Evolutionary conservation across 163 green algal species (phyloP).

Genomic region (Smithsoniella earleae): DNA sequence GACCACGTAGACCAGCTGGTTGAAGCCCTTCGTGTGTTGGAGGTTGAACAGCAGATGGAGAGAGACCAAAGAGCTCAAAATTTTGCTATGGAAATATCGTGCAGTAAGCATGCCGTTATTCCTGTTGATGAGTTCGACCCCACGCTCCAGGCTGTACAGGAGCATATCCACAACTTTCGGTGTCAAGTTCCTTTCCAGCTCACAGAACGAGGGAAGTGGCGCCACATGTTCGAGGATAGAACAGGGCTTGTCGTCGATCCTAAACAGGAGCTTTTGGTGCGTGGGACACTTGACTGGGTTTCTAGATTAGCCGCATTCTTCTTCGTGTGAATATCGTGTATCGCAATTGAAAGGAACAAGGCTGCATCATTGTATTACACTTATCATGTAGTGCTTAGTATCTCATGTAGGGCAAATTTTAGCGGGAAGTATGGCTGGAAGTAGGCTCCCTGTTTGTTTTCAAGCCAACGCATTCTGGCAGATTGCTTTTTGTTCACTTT

Average conservation of each 20-base stretch:
- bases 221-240: background rate
- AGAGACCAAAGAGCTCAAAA: background rate
- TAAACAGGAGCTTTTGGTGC: background rate
- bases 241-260: background rate
- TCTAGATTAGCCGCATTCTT: too few relatives aligned
- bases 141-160: background rate
- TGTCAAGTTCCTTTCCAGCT: background rate
- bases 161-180: conserved; percentile 23
- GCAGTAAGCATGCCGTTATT: background rate
- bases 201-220: background rate
- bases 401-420: too few relatives aligned
- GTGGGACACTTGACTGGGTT: too few relatives aligned
- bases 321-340: too few relatives aligned
- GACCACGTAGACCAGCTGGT: background rate
- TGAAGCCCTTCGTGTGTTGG: background rate
- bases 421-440: too few relatives aligned
- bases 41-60: background rate
- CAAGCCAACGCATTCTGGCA: too few relatives aligned
- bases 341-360: too few relatives aligned
- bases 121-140: background rate
- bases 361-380: too few relatives aligned
- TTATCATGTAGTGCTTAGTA: too few relatives aligned
- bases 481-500: too few relatives aligned
- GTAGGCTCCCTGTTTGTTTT: too few relatives aligned
- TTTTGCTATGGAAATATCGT: background rate